These are phyloP conservation scores for Suillus fuscotomentosus DNA, from an alignment of 768 basidiomycete genomes.

Conservation along the genomic window DNA sequence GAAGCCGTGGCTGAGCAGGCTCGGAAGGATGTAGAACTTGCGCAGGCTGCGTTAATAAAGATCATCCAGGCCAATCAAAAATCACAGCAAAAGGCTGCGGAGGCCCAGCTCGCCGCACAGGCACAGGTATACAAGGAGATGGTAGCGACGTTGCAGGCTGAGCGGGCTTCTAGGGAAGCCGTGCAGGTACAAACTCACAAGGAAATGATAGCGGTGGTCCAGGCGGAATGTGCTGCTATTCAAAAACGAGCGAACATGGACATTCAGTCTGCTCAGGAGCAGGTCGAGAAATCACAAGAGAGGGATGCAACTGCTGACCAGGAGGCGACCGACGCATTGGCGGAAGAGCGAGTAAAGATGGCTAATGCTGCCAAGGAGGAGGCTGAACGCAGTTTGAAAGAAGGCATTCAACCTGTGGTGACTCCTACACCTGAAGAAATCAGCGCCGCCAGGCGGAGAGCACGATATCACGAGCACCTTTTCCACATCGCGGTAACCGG, in stretches of 20 bases:
- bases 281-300: neutral
- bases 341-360: conserved; percentile 7
- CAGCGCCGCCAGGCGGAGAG: conserved; percentile 5
- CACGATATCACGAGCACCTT: conserved; percentile 20
- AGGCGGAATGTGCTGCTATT: neutral
- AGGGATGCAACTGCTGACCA: neutral
- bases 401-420: conserved; percentile 27
- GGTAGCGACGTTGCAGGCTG: neutral
- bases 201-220: too few relatives aligned
- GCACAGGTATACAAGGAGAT: neutral
- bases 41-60: neutral
- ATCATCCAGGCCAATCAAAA: neutral
- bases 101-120: neutral
- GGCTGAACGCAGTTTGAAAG: conserved; percentile 9
- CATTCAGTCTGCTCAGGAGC: conserved; percentile 10
- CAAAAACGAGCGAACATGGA: conserved; percentile 11
- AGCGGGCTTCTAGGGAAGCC: too few relatives aligned
- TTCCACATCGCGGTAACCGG: conserved; percentile 35
- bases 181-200: too few relatives aligned
- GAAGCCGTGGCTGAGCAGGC: conserved; percentile 7
- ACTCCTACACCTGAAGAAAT: conserved; percentile 22
- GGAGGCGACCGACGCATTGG: conserved; percentile 13
- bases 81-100: neutral
- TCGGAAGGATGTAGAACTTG: neutral
- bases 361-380: conserved; percentile 4